phyloP scores from a whole-genome alignment of 1,139 yeast genomes.

The Candida neerlandica region DNA sequence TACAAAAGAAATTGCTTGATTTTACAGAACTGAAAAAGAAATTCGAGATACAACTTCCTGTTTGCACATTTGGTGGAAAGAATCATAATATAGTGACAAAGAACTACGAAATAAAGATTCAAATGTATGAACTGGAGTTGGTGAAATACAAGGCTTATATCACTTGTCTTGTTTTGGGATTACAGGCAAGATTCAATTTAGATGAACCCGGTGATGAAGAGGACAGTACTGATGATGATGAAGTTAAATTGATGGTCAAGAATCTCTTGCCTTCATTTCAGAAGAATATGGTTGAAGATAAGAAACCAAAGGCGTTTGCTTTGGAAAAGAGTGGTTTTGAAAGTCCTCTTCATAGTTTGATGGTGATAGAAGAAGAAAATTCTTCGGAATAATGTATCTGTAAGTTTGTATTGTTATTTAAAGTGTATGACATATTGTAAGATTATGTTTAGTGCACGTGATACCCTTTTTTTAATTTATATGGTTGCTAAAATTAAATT shows the following conservation, averaged over 20 bases:
- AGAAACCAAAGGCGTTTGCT: not conserved
- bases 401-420: not conserved
- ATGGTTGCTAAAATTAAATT: too few relatives aligned
- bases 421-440: too few relatives aligned
- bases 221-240: too few relatives aligned
- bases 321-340: not conserved
- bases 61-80: not conserved
- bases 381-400: not conserved
- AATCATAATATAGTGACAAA: constrained; percentile 1
- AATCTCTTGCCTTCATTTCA: not conserved
- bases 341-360: not conserved
- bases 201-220: constrained; percentile 41
- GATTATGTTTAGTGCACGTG: too few relatives aligned
- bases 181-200: constrained; percentile 49
- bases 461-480: not conserved
- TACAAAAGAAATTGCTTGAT: not conserved
- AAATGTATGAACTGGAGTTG: constrained; percentile 45
- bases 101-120: constrained; percentile 15
- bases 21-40: not conserved
- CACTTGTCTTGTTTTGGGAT: constrained; percentile 49
- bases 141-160: constrained; percentile 45
- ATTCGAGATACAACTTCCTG: not conserved
- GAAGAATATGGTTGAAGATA: not conserved
- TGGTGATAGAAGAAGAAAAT: constrained; percentile 1
- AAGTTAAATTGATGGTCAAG: not conserved